Evolutionary conservation across 345 rosid genomes (phyloP).

Genomic region (Lumnitzera littorea): DNA sequence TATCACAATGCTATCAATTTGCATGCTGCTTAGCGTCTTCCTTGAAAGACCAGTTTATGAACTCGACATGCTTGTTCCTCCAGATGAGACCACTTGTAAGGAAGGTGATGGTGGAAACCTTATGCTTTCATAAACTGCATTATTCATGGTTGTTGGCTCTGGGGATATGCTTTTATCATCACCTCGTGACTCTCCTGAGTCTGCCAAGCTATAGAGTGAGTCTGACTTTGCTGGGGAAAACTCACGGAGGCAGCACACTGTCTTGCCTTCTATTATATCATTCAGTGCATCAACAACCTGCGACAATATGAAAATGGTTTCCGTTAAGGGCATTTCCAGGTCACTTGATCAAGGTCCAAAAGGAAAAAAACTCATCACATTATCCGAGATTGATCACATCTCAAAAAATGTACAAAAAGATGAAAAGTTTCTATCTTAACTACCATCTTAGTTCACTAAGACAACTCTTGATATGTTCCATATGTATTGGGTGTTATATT

Average conservation of each 20-base stretch:
- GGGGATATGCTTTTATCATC: conserved; percentile 13
- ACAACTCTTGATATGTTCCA: not conserved
- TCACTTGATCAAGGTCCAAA: no score
- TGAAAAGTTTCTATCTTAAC: no score
- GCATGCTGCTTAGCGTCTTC: not conserved
- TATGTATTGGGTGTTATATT: not conserved
- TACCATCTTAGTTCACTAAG: no score
- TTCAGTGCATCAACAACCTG: conserved; percentile 44
- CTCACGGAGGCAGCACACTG: conserved; percentile 16
- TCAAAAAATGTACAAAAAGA: no score
- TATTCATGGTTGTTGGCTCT: conserved; percentile 7
- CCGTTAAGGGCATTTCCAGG: no score
- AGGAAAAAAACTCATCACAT: no score
- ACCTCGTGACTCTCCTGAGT: conserved; percentile 24
- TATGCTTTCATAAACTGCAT: conserved; percentile 5
- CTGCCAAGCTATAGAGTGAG: conserved; percentile 17
- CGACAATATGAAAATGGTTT: conserved; percentile 5
- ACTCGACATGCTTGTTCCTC: not conserved
- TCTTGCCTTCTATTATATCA: conserved; percentile 24
- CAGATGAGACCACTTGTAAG: conserved; percentile 6
- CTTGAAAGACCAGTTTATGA: not conserved
- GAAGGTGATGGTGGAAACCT: conserved; percentile 19
- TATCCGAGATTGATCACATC: no score
- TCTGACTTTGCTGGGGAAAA: conserved; percentile 35
- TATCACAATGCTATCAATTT: not conserved